These are phyloP conservation scores for Crithidia fasciculata DNA, from an alignment of 208 protist genomes.

Conservation along the genomic window DNA sequence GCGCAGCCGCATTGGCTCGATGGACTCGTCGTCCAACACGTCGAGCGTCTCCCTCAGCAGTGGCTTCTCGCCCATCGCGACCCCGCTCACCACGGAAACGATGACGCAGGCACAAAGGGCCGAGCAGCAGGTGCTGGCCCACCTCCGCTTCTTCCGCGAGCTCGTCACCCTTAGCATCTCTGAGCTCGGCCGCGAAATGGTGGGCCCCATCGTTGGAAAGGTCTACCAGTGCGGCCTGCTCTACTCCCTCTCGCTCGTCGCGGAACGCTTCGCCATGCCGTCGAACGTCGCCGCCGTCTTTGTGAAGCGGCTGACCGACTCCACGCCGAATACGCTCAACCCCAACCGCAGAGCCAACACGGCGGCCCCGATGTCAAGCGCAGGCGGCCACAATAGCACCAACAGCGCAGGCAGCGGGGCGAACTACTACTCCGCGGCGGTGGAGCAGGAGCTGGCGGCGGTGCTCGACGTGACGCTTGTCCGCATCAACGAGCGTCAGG, in stretches of 20 bases:
- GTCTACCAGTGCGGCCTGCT: conserved; percentile 63
- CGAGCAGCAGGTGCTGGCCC: conserved; percentile 70
- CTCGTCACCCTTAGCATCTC: conserved; percentile 63
- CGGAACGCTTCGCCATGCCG: conserved; percentile 73
- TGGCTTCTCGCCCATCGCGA: conserved; percentile 9
- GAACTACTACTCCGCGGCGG: conserved; percentile 54
- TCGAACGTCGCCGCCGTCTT: conserved; percentile 38
- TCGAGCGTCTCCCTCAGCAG: conserved; percentile 27
- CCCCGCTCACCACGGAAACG: conserved; percentile 9
- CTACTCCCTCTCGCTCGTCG: conserved; percentile 74
- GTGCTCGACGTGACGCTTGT: conserved; percentile 68
- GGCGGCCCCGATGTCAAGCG: conserved; percentile 5
- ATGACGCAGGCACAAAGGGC: conserved; percentile 17
- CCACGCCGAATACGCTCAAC: not conserved
- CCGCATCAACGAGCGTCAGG: conserved; percentile 78
- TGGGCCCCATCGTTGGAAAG: conserved; percentile 67
- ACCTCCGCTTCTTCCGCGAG: conserved; percentile 76
- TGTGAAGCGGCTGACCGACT: conserved; percentile 31
- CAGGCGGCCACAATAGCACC: conserved; percentile 3
- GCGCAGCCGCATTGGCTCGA: conserved; percentile 17
- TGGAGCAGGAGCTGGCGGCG: conserved; percentile 62
- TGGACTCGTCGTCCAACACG: conserved; percentile 22
- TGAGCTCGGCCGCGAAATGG: conserved; percentile 58
- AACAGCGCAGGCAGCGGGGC: not conserved
- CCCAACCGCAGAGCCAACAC: not conserved